Evolutionary conservation across 805 yeast genomes (phyloP), one percentile per base, ranked within the genome.

Genomic region (Wickerhamiella occidentalis): DNA sequence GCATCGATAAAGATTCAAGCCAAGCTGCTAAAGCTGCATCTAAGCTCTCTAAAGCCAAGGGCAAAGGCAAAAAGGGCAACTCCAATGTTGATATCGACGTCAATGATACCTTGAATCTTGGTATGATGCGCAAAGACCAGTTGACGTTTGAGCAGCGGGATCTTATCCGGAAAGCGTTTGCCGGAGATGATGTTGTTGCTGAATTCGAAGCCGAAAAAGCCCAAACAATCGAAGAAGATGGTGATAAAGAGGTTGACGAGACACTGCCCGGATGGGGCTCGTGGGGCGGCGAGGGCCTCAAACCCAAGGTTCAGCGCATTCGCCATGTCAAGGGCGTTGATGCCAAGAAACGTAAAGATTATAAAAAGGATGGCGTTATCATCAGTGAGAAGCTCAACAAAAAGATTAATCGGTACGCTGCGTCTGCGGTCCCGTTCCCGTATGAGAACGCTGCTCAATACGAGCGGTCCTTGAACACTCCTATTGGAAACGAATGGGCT

Each of bases 181-280:
- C 96, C 3, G 97, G 97, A 23, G 98, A 92, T 67, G 92, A 92
- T 62, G 95, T 90, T 36, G 83, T 85, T 13, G 68, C 71, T 6
- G 87, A 87, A 56, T 92, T 92, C 64, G 78, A 77, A 54, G 73
- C 69, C 12, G 97, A 88, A 58, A 92, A 90, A 68, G 69, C 71
- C 51, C 73, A 76, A 56, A 75, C 75, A 11, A 71, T 74, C 5
- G 75, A 69, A 40, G 87, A 82, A 43, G 96, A 90, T 64, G 96
- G 79, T 51, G 96, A 90, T 65, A 75, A 85, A 61, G 87, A 81
- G 59, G 80, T 82, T 51, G 95, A 88, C 62, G 68, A 82, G 44
- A 82, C 95, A 0, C 67, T 88, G 47, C 97, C 96, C 2, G 98
- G 98, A 1, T 92, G 97, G 96, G 97, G 97, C 44, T 84, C 82